Conservation (phyloP, 805 yeast species). For the Scheffersomyces ergatensis region DNA sequence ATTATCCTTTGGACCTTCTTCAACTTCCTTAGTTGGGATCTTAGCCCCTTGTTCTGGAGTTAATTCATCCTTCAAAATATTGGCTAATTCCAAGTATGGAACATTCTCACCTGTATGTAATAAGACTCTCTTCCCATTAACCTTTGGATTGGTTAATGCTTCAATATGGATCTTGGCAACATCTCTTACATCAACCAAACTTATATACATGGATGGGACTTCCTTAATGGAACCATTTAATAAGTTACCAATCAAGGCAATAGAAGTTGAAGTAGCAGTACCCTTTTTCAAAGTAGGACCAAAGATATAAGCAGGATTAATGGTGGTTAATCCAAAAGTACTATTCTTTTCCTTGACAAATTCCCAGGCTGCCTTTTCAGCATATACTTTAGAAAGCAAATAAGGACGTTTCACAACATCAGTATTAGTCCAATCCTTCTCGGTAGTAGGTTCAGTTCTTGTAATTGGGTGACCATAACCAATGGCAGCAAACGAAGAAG, state of each 20-base stretch:
- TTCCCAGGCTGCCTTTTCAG: constrained; percentile 7
- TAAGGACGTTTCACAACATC: constrained; percentile 1
- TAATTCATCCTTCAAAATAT: background rate
- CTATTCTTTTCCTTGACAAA: too few relatives aligned
- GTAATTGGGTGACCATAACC: background rate
- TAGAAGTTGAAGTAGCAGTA: constrained; percentile 13
- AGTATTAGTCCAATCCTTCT: background rate
- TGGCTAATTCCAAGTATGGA: background rate
- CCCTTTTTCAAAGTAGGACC: constrained; percentile 20
- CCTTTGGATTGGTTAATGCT: constrained; percentile 7
- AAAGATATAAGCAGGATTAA: background rate
- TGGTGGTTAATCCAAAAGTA: background rate
- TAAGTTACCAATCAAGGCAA: background rate
- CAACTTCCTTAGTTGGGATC: background rate
- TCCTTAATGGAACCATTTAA: background rate
- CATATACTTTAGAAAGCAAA: constrained; percentile 5
- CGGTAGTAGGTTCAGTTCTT: background rate
- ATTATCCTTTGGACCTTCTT: background rate
- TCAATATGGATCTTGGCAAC: constrained; percentile 13
- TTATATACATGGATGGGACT: background rate
- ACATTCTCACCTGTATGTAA: background rate
- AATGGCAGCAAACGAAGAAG: constrained; percentile 7
- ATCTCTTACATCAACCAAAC: constrained; percentile 15
- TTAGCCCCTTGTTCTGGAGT: background rate
- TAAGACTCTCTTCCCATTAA: background rate